A percentile compares a stretch with the other conserved stretches of the same genome.
phyloP scores from a whole-genome alignment of 345 rosid genomes.

The Gossypium bickii region DNA sequence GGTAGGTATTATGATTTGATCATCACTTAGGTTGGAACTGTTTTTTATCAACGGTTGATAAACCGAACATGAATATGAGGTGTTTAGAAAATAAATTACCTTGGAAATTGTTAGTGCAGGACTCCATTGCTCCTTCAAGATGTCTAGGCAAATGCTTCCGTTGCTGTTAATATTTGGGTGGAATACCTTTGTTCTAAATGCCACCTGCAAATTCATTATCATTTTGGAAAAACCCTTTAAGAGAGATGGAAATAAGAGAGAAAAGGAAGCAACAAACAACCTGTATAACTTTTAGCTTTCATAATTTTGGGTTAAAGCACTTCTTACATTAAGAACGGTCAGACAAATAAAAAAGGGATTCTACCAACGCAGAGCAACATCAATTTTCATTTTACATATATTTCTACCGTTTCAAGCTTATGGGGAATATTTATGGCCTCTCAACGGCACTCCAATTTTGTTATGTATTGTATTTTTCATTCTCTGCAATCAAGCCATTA shows the following conservation, averaged over 20 bases:
- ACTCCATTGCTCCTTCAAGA: conserved; percentile 99
- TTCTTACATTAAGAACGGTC: too few relatives aligned
- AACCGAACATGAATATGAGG: not conserved
- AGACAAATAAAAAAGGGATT: not conserved
- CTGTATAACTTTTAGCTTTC: not conserved
- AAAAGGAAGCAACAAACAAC: not conserved
- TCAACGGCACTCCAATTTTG: not conserved
- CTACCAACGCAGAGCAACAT: not conserved
- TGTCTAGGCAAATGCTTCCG: conserved; percentile 94
- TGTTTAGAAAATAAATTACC: conserved; percentile 38
- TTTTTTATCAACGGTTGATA: not conserved
- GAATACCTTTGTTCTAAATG: conserved; percentile 91
- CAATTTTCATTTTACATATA: not conserved
- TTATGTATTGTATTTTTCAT: not conserved
- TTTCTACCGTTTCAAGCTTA: not conserved
- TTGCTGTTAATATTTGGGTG: conserved; percentile 95
- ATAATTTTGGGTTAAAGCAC: not conserved
- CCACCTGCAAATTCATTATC: conserved; percentile 47
- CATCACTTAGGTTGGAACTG: too few relatives aligned
- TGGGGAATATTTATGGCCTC: not conserved
- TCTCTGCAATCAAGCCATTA: not conserved
- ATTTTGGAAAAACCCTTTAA: not conserved
- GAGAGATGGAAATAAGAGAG: not conserved
- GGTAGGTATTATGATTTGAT: not conserved
- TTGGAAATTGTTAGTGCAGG: conserved; percentile 94